These are phyloP conservation scores for Trypanosoma melophagium DNA, from an alignment of 208 protist species.

Conservation along the genomic window DNA sequence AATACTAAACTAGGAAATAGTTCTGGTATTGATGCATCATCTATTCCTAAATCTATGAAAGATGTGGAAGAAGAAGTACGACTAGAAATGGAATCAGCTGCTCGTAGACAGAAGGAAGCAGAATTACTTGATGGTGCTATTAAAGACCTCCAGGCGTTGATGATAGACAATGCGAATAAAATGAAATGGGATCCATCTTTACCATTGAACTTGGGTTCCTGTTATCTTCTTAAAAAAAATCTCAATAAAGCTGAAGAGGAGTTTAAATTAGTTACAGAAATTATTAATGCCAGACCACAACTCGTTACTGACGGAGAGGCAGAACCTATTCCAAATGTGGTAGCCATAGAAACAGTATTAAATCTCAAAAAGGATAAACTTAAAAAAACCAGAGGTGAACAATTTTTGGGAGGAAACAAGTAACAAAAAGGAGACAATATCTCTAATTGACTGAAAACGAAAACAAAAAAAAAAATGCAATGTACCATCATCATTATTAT, in stretches of 20 bases:
- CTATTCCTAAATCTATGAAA: slow-evolving; percentile 20
- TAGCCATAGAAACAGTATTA: slow-evolving; percentile 54
- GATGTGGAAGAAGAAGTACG: slow-evolving; percentile 50
- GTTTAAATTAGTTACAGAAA: slow-evolving; percentile 58
- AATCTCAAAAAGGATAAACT: slow-evolving; percentile 50
- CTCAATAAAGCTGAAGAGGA: slow-evolving; percentile 65
- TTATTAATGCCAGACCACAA: slow-evolving; percentile 50
- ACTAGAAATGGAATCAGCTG: slow-evolving; percentile 23
- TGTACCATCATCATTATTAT: background rate
- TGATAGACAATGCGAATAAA: slow-evolving; percentile 30
- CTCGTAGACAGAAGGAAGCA: slow-evolving; percentile 32
- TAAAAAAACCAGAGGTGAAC: slow-evolving; percentile 35
- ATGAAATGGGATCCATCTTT: slow-evolving; percentile 51
- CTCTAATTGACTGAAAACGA: background rate
- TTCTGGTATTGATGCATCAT: background rate
- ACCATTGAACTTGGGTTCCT: slow-evolving; percentile 71
- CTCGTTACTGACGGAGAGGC: slow-evolving; percentile 64
- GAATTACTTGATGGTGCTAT: slow-evolving; percentile 38
- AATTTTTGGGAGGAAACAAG: slow-evolving; percentile 17
- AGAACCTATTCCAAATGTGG: slow-evolving; percentile 60
- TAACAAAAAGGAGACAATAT: background rate
- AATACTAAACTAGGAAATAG: slow-evolving; percentile 5
- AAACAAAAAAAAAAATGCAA: background rate
- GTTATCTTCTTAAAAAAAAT: slow-evolving; percentile 55
- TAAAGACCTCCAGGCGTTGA: slow-evolving; percentile 46